Base-by-base conservation (phyloP, 78 protist species). In the Dictyostelium brefeldianum region DNA sequence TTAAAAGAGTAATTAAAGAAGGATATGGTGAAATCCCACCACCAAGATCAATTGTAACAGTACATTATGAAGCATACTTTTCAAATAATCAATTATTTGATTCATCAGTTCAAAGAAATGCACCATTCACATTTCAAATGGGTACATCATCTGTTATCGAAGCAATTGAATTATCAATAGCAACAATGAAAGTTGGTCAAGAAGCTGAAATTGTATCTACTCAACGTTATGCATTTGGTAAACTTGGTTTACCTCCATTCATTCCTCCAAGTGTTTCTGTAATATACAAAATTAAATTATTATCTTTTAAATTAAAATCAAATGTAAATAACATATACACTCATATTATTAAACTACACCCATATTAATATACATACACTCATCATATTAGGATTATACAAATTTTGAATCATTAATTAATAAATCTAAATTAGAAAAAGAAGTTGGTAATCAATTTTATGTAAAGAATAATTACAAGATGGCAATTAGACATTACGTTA, bases 161-260 rank as follows among this genome's bases (percentile, higher is more conserved):
- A 7, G 93, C 93, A 15, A 27, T 87, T 25, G 93, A 87, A n/a
- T 53, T 64, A 70, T 71, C 93, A 5, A 50, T 87, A 6, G 50
- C 59, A 64, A 77, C 93, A 31, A 87, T 87, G 93, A 56, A 65
- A 36, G 83, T 87, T 10, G 93, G 93, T 29, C 83, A 87, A 31
- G 93, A 87, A 25, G 93, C 93, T 18, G 93, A 87, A 25, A 77
- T 87, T 4, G 93, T 87, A 4, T n/a, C 84, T 0, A 87, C 93
- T 29, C 93, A 56, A 47, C 43, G 43, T 22, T 87, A 64, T 77
- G 93, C 80, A 20, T 87, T 65, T 62, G 93, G 93, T 43, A 87
- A 87, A 43, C n/a, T 47, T 10, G 93, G 93, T 64, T 25, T 87
- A 50, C 93, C 93, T 47, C 93, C 93, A 3, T 87, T 77, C 47